These are phyloP conservation scores for Colletotrichum sp. DNA, from an alignment of 2,329 filamentous ascomycete species.

Conservation along the genomic window DNA sequence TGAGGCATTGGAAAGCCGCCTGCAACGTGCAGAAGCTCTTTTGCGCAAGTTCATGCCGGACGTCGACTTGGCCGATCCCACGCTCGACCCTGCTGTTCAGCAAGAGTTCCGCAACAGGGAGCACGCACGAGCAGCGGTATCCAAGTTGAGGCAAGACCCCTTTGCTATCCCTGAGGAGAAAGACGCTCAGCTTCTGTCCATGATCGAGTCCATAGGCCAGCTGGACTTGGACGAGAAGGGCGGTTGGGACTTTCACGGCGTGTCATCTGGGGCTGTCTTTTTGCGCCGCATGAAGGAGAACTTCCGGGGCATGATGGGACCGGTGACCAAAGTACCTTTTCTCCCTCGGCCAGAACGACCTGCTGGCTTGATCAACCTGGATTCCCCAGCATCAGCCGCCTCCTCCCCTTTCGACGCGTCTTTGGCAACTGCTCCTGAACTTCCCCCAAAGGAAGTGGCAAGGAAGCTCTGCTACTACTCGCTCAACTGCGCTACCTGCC, in stretches of 20 bases:
- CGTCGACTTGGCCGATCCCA: conserved; percentile 83
- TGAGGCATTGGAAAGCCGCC: conserved; percentile 81
- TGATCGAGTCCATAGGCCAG: conserved; percentile 92
- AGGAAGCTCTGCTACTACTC: conserved; percentile 60
- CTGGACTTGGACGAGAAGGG: conserved; percentile 91
- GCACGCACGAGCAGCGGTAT: conserved; percentile 51
- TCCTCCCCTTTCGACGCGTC: conserved; percentile 69
- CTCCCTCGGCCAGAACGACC: conserved; percentile 56
- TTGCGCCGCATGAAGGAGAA: conserved; percentile 86
- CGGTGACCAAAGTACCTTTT: conserved; percentile 65
- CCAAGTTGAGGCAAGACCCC: conserved; percentile 43
- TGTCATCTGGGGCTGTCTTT: conserved; percentile 91
- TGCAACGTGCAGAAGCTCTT: conserved; percentile 83
- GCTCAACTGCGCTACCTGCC: conserved; percentile 61
- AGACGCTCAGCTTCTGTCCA: conserved; percentile 83
- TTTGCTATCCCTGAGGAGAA: conserved; percentile 48
- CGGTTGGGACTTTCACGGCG: conserved; percentile 93
- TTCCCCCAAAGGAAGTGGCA: conserved; percentile 70
- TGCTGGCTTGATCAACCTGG: conserved; percentile 62
- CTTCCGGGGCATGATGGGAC: conserved; percentile 77
- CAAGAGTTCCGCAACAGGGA: conserved; percentile 69
- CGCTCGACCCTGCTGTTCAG: conserved; percentile 77
- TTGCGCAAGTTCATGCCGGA: conserved; percentile 83
- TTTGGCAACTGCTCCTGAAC: conserved; percentile 61
- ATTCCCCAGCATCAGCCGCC: conserved; percentile 67